Conservation (phyloP, 306 rosid genomes). For the Echinosophora koreensis region DNA sequence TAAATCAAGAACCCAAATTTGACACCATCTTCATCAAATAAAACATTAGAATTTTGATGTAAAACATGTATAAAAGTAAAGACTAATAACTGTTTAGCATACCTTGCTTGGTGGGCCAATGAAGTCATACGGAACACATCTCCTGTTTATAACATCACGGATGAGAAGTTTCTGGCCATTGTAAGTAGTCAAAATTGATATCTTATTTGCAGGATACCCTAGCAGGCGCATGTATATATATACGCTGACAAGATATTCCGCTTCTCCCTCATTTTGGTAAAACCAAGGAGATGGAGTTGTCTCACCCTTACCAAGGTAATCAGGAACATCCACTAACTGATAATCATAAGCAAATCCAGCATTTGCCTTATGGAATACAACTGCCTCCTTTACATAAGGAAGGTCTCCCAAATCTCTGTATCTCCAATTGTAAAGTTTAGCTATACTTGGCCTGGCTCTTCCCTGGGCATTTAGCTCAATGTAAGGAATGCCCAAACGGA, state of each 20-base stretch:
- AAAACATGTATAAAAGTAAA: slow-evolving; percentile 25
- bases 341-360: slow-evolving; percentile 97
- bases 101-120: slow-evolving; percentile 99
- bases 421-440: slow-evolving; percentile 94
- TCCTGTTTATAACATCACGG: slow-evolving; percentile 90
- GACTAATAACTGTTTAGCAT: slow-evolving; percentile 13
- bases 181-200: slow-evolving; percentile 97
- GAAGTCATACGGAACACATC: slow-evolving; percentile 91
- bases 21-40: slow-evolving; percentile 28
- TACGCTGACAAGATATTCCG: slow-evolving; percentile 93
- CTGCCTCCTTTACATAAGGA: slow-evolving; percentile 73
- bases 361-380: slow-evolving; percentile 75
- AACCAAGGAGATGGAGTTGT: slow-evolving; percentile 98
- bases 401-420: slow-evolving; percentile 98
- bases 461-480: slow-evolving; percentile 99
- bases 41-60: slow-evolving; percentile 26
- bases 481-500: slow-evolving; percentile 95
- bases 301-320: slow-evolving; percentile 92
- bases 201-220: slow-evolving; percentile 96
- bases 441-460: slow-evolving; percentile 96
- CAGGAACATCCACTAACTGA: slow-evolving; percentile 95
- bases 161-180: slow-evolving; percentile 98
- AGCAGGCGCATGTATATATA: slow-evolving; percentile 92
- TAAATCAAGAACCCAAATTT: slow-evolving; percentile 18
- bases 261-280: slow-evolving; percentile 98